phyloP scores from a whole-genome alignment of 2,329 filamentous ascomycete genomes.

The Sarocladiaceae sp. region DNA sequence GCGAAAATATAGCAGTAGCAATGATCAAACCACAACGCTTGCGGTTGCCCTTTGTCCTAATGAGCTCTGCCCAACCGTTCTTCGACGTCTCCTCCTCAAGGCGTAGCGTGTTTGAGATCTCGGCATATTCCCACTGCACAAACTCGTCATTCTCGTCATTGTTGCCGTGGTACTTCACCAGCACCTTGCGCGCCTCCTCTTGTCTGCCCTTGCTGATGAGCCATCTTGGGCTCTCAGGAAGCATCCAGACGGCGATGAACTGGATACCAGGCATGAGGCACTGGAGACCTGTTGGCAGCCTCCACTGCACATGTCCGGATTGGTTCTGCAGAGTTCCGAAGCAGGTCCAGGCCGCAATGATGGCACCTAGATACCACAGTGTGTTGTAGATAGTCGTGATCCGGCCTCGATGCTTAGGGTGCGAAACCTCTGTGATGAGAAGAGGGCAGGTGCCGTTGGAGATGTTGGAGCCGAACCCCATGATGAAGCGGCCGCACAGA shows the following conservation, averaged over 20 bases:
- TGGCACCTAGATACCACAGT: constrained; percentile 13
- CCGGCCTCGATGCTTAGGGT: constrained; percentile 9
- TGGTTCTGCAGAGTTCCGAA: constrained; percentile 12
- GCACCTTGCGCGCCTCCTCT: constrained; percentile 10
- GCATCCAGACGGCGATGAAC: constrained; percentile 11
- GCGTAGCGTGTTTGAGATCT: constrained; percentile 13
- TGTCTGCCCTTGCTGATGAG: constrained; percentile 19
- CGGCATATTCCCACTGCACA: constrained; percentile 13
- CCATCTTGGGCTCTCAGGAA: constrained; percentile 44
- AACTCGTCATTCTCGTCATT: constrained; percentile 13
- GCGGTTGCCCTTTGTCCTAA: constrained; percentile 15
- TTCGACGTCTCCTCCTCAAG: constrained; percentile 8
- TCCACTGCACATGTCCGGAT: not conserved
- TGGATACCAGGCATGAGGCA: constrained; percentile 6
- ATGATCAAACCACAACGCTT: constrained; percentile 12
- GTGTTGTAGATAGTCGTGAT: constrained; percentile 13
- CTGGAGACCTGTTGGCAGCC: constrained; percentile 2
- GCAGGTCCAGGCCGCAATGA: constrained; percentile 16
- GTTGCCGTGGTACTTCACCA: constrained; percentile 16
- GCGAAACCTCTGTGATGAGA: constrained; percentile 13
- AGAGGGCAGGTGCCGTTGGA: constrained; percentile 12
- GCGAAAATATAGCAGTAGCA: constrained; percentile 19
- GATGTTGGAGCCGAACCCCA: constrained; percentile 8
- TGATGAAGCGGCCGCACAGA: not conserved
- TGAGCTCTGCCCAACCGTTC: constrained; percentile 2